Evolutionary conservation across 192 early-diverging fungal species (phyloP).

Genomic region (Pilobolus umbonatus): DNA sequence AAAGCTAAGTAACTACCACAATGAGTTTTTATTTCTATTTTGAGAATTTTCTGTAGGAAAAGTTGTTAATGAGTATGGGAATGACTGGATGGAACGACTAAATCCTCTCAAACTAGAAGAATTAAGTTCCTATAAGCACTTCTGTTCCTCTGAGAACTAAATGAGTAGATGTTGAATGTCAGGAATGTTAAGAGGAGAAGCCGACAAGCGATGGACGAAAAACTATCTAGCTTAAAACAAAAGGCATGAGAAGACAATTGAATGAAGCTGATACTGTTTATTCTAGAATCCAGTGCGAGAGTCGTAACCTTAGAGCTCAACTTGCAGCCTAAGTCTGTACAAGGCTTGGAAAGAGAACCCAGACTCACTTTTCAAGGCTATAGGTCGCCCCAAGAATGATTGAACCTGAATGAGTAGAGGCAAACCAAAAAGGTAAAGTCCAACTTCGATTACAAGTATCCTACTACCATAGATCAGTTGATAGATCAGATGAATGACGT

Average conservation of each 20-base stretch:
- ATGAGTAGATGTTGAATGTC: neutral
- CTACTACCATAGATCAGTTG: neutral
- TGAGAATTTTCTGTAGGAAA: conserved; percentile 3
- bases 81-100: neutral
- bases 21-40: conserved; percentile 14
- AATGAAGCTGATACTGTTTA: conserved; percentile 5
- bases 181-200: neutral
- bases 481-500: neutral
- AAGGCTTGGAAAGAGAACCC: conserved; percentile 9
- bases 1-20: conserved; percentile 1
- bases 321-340: neutral
- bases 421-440: neutral
- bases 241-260: neutral
- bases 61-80: conserved; percentile 5
- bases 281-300: conserved; percentile 3
- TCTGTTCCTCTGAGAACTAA: neutral
- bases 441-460: conserved; percentile 3
- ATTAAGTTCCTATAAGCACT: neutral
- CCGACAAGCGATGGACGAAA: neutral
- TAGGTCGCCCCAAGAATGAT: conserved; percentile 11
- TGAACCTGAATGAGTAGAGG: conserved; percentile 3
- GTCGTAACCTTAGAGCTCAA: conserved; percentile 1
- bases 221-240: neutral
- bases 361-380: conserved; percentile 9
- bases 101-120: neutral